Conservation (phyloP, 2,329 filamentous ascomycete genomes). For the Aspergillus aculeatinus region DNA sequence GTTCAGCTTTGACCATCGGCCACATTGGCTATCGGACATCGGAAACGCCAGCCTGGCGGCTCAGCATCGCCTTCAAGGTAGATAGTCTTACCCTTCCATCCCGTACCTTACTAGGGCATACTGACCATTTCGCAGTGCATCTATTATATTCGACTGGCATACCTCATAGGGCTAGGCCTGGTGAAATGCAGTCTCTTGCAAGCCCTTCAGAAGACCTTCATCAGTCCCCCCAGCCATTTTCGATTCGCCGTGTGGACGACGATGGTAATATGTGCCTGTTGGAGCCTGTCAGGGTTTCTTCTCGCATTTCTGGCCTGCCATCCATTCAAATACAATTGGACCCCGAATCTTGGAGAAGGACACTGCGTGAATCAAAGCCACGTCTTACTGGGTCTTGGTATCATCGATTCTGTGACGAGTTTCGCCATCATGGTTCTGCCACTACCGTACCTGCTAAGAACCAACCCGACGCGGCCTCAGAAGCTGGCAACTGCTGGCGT, state of each 20-base stretch:
- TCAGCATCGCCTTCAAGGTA: constrained; percentile 5
- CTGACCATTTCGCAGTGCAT: neutral
- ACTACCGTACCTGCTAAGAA: neutral
- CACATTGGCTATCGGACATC: constrained; percentile 4
- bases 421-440: neutral
- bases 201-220: neutral
- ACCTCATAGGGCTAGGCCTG: constrained; percentile 3
- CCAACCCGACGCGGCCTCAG: neutral
- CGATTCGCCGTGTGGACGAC: neutral
- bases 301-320: constrained; percentile 2
- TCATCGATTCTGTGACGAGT: constrained; percentile 3
- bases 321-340: constrained; percentile 9
- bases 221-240: neutral
- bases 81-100: neutral
- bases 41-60: constrained; percentile 1
- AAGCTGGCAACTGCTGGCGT: neutral
- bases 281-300: constrained; percentile 4
- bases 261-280: constrained; percentile 1
- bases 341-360: neutral
- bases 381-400: neutral
- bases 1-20: constrained; percentile 7
- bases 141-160: constrained; percentile 7
- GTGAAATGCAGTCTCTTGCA: constrained; percentile 3
- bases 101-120: neutral
- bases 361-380: constrained; percentile 6